These are phyloP conservation scores for Vitis cinerea DNA, from an alignment of 164 flowering plant genomes.

Conservation along the genomic window DNA sequence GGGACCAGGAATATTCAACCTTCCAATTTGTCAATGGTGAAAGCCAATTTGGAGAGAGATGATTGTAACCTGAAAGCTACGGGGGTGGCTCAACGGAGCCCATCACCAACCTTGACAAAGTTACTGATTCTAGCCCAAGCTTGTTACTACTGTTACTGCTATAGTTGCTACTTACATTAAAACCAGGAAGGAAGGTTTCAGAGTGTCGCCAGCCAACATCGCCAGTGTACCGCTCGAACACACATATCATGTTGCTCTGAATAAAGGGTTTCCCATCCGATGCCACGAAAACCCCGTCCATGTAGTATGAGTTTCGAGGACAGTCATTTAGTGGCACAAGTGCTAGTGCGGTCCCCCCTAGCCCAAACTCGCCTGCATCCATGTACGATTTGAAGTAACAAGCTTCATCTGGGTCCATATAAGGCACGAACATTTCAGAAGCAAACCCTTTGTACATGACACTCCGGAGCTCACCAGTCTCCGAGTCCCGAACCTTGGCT, in stretches of 20 bases:
- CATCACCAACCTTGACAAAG: too few relatives aligned
- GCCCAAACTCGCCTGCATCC: conserved; percentile 79
- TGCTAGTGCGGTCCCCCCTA: conserved; percentile 50
- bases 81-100: too few relatives aligned
- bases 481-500: conserved; percentile 54
- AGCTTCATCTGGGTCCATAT: conserved; percentile 61
- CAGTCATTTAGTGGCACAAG: conserved; percentile 70
- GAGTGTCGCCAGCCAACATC: conserved; percentile 70
- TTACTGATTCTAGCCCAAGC: too few relatives aligned
- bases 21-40: too few relatives aligned
- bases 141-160: too few relatives aligned
- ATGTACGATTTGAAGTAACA: conserved; percentile 73
- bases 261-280: conserved; percentile 54
- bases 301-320: conserved; percentile 52
- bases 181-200: conserved; percentile 25
- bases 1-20: too few relatives aligned
- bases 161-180: conserved; percentile 21
- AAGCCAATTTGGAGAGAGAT: too few relatives aligned
- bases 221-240: conserved; percentile 64
- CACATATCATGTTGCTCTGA: conserved; percentile 45
- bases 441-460: conserved; percentile 72
- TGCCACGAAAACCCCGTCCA: conserved; percentile 56
- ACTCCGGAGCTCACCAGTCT: conserved; percentile 42
- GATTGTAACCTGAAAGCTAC: too few relatives aligned
- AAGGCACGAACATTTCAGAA: conserved; percentile 75